Evolutionary conservation across 176 grass and related monocot species (phyloP).

Genomic region (Oryza glaberrima): DNA sequence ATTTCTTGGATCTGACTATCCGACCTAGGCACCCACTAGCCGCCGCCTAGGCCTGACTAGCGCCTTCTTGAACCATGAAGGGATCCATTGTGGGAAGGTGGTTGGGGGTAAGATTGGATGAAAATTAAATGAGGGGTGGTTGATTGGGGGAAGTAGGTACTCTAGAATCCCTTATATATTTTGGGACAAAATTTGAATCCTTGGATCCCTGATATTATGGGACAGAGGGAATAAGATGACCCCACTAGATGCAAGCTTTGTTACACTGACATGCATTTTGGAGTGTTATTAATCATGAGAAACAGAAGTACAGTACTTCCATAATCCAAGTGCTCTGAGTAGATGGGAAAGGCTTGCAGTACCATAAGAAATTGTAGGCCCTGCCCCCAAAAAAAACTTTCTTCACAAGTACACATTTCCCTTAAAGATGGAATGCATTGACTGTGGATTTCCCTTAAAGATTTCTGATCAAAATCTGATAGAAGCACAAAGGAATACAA

Average conservation of each 20-base stretch:
- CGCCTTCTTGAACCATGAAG: too few relatives aligned
- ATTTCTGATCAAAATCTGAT: neutral
- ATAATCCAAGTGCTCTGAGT: slow-evolving; percentile 3
- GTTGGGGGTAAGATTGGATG: too few relatives aligned
- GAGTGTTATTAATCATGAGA: neutral
- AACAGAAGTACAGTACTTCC: neutral
- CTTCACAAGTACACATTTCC: slow-evolving; percentile 10
- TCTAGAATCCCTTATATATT: too few relatives aligned
- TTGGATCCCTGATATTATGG: too few relatives aligned
- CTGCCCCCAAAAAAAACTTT: neutral
- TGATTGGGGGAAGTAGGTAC: too few relatives aligned
- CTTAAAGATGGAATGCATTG: neutral
- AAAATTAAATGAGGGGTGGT: too few relatives aligned
- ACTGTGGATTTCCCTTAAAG: neutral
- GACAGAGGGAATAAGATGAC: too few relatives aligned
- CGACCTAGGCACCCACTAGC: too few relatives aligned
- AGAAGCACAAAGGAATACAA: neutral
- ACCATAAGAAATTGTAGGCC: neutral
- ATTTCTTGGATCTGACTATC: too few relatives aligned
- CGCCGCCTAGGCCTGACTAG: too few relatives aligned
- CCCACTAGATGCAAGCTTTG: neutral
- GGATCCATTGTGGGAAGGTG: too few relatives aligned
- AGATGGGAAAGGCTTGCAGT: neutral
- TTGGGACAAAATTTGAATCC: too few relatives aligned
- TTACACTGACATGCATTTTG: neutral